Conservation (phyloP, 805 yeast genomes). For the Wickerhamomyces sydowiorum region DNA sequence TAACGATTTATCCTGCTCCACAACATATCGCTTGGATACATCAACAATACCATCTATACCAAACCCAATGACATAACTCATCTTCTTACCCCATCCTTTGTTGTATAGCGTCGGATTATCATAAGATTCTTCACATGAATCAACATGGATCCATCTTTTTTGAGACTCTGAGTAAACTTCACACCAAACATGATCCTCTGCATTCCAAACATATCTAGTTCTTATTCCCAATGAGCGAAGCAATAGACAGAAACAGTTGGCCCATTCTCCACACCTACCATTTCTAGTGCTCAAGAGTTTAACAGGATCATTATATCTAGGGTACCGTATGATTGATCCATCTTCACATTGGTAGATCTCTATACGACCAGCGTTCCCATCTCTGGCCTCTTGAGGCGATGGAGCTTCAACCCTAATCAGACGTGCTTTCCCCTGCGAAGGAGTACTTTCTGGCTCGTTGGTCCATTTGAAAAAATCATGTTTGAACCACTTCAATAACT, state of each 20-base stretch:
- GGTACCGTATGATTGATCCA: slow-evolving; percentile 45
- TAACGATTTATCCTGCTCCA: slow-evolving; percentile 31
- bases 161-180: slow-evolving; percentile 65
- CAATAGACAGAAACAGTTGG: slow-evolving; percentile 70
- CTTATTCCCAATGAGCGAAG: slow-evolving; percentile 60
- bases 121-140: slow-evolving; percentile 80
- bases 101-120: slow-evolving; percentile 77
- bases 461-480: slow-evolving; percentile 81
- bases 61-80: slow-evolving; percentile 82
- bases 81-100: slow-evolving; percentile 87
- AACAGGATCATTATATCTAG: slow-evolving; percentile 68
- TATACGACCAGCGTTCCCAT: slow-evolving; percentile 47
- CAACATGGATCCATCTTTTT: slow-evolving; percentile 81
- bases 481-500: slow-evolving; percentile 65
- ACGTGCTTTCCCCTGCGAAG: slow-evolving; percentile 37
- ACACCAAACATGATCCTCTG: slow-evolving; percentile 96
- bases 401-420: slow-evolving; percentile 37
- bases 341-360: slow-evolving; percentile 71
- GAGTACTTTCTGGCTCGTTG: slow-evolving; percentile 58
- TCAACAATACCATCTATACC: slow-evolving; percentile 59
- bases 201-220: slow-evolving; percentile 76
- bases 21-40: slow-evolving; percentile 64
- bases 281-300: slow-evolving; percentile 52
- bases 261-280: slow-evolving; percentile 97
- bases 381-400: slow-evolving; percentile 34